A percentile compares a stretch with the other conserved stretches of the same genome.
These are phyloP conservation scores for Rhodomyrtus tomentosa DNA, from an alignment of 345 rosid species.

Conservation along the genomic window DNA sequence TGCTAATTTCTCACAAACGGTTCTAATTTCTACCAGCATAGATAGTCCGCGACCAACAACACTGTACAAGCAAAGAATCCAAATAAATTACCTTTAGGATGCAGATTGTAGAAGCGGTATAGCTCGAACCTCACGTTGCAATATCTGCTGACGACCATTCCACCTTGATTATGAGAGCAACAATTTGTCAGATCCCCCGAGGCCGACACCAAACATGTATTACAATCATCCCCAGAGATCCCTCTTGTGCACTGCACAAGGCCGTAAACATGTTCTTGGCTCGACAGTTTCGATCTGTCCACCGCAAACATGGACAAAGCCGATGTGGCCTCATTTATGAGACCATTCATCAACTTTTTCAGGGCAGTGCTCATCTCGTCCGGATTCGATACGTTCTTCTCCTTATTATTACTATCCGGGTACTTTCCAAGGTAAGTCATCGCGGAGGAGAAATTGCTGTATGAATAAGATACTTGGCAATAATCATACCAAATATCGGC, in stretches of 20 bases:
- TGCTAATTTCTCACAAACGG: not conserved
- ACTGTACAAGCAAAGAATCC: not conserved
- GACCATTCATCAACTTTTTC: not conserved
- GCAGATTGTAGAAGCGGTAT: not conserved
- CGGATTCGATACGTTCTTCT: not conserved
- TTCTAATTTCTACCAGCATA: too few relatives aligned
- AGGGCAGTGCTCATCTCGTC: not conserved
- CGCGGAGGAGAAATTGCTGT: not conserved
- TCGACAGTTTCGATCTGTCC: not conserved
- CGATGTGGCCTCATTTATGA: not conserved
- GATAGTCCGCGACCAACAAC: not conserved
- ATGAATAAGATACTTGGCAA: not conserved
- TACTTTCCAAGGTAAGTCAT: not conserved
- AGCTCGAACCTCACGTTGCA: conserved; percentile 1
- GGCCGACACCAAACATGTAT: not conserved
- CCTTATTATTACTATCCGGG: not conserved
- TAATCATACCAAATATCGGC: not conserved
- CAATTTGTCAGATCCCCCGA: not conserved
- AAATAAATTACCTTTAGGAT: not conserved
- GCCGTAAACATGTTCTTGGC: not conserved
- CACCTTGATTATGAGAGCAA: not conserved
- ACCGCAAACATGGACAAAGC: not conserved
- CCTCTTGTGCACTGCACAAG: not conserved
- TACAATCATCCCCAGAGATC: not conserved
- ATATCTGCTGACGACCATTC: not conserved